phyloP scores from a whole-genome alignment of 2,329 filamentous ascomycete species.

The Ceratocystis cubensis region DNA sequence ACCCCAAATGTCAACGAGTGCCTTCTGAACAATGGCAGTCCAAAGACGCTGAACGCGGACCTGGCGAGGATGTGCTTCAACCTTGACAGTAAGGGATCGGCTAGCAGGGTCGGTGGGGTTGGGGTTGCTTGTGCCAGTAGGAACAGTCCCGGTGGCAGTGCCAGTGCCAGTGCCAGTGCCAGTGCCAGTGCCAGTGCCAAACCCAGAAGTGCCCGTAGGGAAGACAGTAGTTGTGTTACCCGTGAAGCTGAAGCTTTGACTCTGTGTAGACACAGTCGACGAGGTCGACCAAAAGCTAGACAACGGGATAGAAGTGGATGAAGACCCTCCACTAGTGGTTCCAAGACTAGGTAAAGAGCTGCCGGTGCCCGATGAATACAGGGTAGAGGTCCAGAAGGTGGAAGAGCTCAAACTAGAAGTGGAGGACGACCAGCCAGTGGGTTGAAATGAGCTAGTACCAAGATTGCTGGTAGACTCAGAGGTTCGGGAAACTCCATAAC shows the following conservation, averaged over 20 bases:
- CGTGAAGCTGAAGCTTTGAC: background rate
- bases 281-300: background rate
- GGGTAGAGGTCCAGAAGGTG: background rate
- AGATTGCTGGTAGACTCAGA: background rate
- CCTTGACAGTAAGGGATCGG: background rate
- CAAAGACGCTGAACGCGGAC: constrained; percentile 12
- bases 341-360: background rate
- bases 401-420: background rate
- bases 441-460: background rate
- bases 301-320: background rate
- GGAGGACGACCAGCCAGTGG: background rate
- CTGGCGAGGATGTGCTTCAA: constrained; percentile 14
- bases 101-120: background rate
- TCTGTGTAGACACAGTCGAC: background rate
- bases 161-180: constrained; percentile 2
- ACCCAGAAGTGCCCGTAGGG: background rate
- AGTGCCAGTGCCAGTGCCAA: background rate
- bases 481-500: background rate
- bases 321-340: background rate
- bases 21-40: constrained; percentile 15
- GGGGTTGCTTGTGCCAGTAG: constrained; percentile 2
- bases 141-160: background rate
- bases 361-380: background rate
- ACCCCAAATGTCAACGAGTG: constrained; percentile 17
- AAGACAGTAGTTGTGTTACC: background rate